Base-by-base conservation (phyloP, 2,329 filamentous ascomycete genomes). In the Hyphodiscus sp. region DNA sequence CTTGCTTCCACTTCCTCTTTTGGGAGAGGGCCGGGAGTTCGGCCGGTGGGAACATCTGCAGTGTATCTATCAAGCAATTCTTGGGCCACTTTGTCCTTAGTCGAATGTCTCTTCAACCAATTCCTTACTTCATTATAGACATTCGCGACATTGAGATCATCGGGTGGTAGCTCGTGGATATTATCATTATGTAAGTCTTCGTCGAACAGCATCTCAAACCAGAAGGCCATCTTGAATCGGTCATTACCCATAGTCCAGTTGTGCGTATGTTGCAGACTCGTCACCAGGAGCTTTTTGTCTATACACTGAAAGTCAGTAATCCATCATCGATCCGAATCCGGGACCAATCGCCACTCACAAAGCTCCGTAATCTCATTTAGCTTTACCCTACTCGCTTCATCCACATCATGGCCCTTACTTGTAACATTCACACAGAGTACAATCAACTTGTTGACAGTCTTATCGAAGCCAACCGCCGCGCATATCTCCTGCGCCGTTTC, bases 241-340 rank as follows among this genome's bases (percentile, higher is more conserved):
- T 86, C 82, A 61, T 86, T 83, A 57, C 84, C 84, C 52, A 82
- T 82, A 1, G 81, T 83, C 81, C 83, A 85, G 65, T 86, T 86
- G 60, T 86, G 82, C 1, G 81, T 79, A 65, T 86, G 82, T 62
- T 86, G 83, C 13, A 86, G 69, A 2, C 80, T 81, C 0, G 82
- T 85, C 1, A 86, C 82, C 1, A 86, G 72, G 1, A 86, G 70
- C 62, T 85, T 85, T 60, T 86, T 86, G 67, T 82, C 81, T 85
- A 56, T 43, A 7, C 19, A 2, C 38, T 49, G 18, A 50, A 45
- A 20, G 16, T 41, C 26, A 49, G 26, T 46, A 49, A 50, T 15
- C 10, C 3, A 41, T 1, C 29, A 20, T 41, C 38, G 15, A 47
- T 1, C 5, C 11, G 41, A 48, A 7, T 11, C 15, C 13, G 13